Base-by-base conservation (phyloP, 306 rosid genomes). In the Quercus wislizeni region DNA sequence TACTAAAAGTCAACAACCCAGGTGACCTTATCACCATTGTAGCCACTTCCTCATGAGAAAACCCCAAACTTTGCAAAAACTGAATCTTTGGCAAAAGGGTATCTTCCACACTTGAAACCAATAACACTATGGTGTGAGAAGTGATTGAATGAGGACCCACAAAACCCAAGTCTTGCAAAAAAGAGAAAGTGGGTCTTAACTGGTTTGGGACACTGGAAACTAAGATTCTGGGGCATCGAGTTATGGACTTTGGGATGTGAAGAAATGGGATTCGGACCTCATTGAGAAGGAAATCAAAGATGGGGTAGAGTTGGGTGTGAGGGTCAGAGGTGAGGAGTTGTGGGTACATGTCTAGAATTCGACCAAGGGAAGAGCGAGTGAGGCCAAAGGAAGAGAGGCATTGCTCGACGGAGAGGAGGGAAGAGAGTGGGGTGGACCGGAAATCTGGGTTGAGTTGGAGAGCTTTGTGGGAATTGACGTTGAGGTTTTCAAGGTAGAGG, bases 321-420 rank as follows among this genome's bases (percentile, higher is more conserved):
- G 94, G 98, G 69, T 92, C 93, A 46, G 85, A 77, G 38, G 96
- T 92, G 77, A 94, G 97, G 28, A 94, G 90, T 57, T 77, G 76
- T 0, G 97, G 97, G 76, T 77, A 61, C 94, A 94, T 89, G 82
- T 94, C 97, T 75, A 94, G 97, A 81, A 94, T 87, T 14, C 97
- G 90, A 25, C 94, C 92, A 65, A 87, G 41, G 55, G 84, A 77
- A 35, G 90, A 72, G 76, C 85, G 92, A 12, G 76, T 82, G 38
- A 92, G 81, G 10, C 98, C 97, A 78, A 94, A 84, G 9, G 94
- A 90, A 68, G 82, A 85, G 76, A 94, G 91, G 80, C 93, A 94
- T 23, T 61, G 63, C 57, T 84, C 89, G 2, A 91, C 91, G 15
- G 93, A 89, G 78, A 85, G 76, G 74, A 94, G 70, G 76, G 88